Base-by-base conservation (phyloP, 306 rosid genomes). In the Casuarina equisetifolia region DNA sequence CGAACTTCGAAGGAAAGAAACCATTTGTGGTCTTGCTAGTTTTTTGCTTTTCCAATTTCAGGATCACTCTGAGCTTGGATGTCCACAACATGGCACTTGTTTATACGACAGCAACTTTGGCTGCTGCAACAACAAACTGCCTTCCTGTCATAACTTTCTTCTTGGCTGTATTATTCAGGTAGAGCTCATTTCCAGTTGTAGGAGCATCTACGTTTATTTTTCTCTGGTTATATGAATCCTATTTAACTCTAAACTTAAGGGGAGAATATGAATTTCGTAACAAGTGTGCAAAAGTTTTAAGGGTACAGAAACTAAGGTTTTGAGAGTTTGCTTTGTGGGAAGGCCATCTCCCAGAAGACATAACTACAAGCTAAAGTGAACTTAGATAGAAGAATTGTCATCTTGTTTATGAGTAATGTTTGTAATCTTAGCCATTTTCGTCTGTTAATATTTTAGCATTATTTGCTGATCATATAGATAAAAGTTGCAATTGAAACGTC, bases 61-160 rank as follows among this genome's bases (percentile, higher is more conserved):
- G 98, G 87, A 88, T 85, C 6, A 86, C 93, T 1, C 16, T 79
- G 52, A 90, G 89, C 81, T 84, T 88, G 83, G 84, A 91, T 76
- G 19, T 84, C 38, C 78, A 90, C 74, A 93, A 95, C 25, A 39
- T 89, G 36, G 98, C 85, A 2, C 86, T 91, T 70, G 68, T 68
- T 50, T 88, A 88, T 77, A 91, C 98, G 17, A 85, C 95, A 0
- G 93, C 98, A 69, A 89, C 90, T 73, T 86, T 93, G 63, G 98
- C 95, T 68, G 90, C 98, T 67, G 90, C 98, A 25, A 84, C 89
- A 6, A 52, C 94, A 12, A 93, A 93, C 57, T 87, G 85, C 62
- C 96, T 93, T 81, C 98, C 97, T 0, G 97, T 85, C 69, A 91
- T 90, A 13, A 93, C 98, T 35, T 93, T 93, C 83, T 82, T 91